phyloP scores from a whole-genome alignment of 1,139 yeast genomes.

The Debaryomycetaceae sp. region DNA sequence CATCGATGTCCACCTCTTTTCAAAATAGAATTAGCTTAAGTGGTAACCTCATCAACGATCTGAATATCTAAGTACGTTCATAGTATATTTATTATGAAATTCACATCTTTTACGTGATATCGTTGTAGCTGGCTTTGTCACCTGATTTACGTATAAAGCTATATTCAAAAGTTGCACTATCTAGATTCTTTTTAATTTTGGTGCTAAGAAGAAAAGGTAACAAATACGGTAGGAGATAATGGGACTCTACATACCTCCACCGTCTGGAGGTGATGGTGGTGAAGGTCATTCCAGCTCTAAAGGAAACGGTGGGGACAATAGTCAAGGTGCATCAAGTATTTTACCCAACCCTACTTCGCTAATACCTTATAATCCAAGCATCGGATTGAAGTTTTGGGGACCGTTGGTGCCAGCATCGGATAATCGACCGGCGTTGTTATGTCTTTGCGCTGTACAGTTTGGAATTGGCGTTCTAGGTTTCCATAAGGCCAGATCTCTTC shows the following conservation, averaged over 20 bases:
- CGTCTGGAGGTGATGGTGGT: slow-evolving; percentile 12
- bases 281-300: slow-evolving; percentile 1
- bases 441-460: slow-evolving; percentile 47
- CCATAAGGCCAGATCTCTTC: slow-evolving; percentile 17
- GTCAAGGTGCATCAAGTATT: slow-evolving; percentile 11
- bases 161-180: too few species aligned
- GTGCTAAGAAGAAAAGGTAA: neutral
- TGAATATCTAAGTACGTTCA: neutral
- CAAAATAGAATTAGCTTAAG: neutral
- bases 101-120: neutral
- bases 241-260: slow-evolving; percentile 36
- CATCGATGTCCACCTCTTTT: neutral
- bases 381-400: slow-evolving; percentile 58
- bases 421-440: slow-evolving; percentile 45
- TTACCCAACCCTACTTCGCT: slow-evolving; percentile 21
- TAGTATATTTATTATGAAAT: neutral
- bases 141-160: neutral
- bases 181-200: neutral
- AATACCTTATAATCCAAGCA: slow-evolving; percentile 45
- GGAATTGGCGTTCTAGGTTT: slow-evolving; percentile 31
- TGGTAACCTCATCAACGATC: neutral
- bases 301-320: slow-evolving; percentile 2
- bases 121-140: neutral
- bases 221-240: slow-evolving; percentile 8
- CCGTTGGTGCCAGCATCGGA: slow-evolving; percentile 66